Base-by-base conservation (phyloP, 768 basidiomycete species). In the Psilocybe subaeruginosa region DNA sequence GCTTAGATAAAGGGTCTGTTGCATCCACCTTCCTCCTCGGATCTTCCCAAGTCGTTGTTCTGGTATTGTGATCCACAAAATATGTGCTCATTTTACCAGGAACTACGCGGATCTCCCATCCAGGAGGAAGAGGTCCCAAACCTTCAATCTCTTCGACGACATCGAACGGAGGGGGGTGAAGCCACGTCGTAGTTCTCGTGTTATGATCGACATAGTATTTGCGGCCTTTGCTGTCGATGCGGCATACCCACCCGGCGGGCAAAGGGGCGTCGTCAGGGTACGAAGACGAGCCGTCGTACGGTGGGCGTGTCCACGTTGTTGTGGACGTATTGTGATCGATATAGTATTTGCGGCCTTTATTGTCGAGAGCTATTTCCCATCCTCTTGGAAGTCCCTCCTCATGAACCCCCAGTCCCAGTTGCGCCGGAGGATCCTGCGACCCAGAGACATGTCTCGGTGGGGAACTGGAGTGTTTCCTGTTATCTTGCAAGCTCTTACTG, bases 1-100 rank as follows among this genome's bases (percentile, higher is more conserved):
- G 96, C 74, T 93, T 90, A 4, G 94, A 92, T 2, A 91, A 90
- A 71, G 87, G 91, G 64, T 91, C 87, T 68, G 92, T 91, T 47
- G 92, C 78, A 60, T 88, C 82, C 1, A 83, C 87, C 0, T 91
- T 92, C 53, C 92, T 74, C 50, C 95, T 85, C n/a, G 94, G 95
- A 72, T 97, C 95, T 71, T 94, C 92, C 94, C 94, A 97, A n/a
- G 93, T 95, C 17, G 94, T 95, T 33, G 91, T 93, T 47, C 91
- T 82, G 0, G 89, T 90, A 74, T 93, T 91, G 69, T 96, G 82
- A 61, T 83, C 80, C 47, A 85, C 81, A 67, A 83, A 85, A 68
- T 85, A 85, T 3, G 81, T 80, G 56, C 92, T 79, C 1, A 92
- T 92, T 70, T 93, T 91, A n/a, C 89, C 84, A 1, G 92, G 92